Evolutionary conservation across 129 eudicot genomes (phyloP).

Genomic region (Chrysanthemum lavandulifolium): DNA sequence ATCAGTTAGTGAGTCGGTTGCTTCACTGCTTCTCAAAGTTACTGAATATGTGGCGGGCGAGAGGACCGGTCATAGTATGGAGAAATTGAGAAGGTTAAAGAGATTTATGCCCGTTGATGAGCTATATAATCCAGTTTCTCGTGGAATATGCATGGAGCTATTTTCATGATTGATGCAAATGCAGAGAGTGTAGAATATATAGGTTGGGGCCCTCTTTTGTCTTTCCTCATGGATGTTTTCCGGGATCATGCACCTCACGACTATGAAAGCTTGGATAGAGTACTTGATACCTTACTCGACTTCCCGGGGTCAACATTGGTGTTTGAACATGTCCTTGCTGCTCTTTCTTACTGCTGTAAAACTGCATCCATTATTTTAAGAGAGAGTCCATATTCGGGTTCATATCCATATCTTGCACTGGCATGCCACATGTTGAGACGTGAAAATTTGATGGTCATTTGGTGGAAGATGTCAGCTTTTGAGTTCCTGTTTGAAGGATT

Average conservation of each 20-base stretch:
- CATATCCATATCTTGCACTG: conserved; percentile 84
- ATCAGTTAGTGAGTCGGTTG: conserved; percentile 45
- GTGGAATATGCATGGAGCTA: conserved; percentile 74
- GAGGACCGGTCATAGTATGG: conserved; percentile 57
- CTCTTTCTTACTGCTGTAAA: conserved; percentile 78
- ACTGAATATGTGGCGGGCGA: conserved; percentile 67
- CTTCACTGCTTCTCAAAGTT: conserved; percentile 71
- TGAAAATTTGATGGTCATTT: conserved; percentile 76
- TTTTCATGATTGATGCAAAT: conserved; percentile 53
- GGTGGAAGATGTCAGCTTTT: conserved; percentile 90
- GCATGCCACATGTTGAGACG: conserved; percentile 82
- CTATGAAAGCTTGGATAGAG: conserved; percentile 70
- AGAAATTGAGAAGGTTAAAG: conserved; percentile 69
- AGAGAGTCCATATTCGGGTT: conserved; percentile 96
- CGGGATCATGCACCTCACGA: conserved; percentile 85
- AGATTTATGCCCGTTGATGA: conserved; percentile 76
- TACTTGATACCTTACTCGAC: conserved; percentile 69
- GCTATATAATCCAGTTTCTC: conserved; percentile 69
- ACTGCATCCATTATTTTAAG: conserved; percentile 62
- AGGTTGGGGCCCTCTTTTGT: conserved; percentile 75
- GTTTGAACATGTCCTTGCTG: conserved; percentile 59
- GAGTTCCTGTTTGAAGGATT: conserved; percentile 88
- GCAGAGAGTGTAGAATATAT: conserved; percentile 65
- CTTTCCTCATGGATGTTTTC: conserved; percentile 71
- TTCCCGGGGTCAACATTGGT: conserved; percentile 57